These are phyloP conservation scores for Aspergillus fischeri DNA, from an alignment of 2,329 filamentous ascomycete species.

Conservation along the genomic window DNA sequence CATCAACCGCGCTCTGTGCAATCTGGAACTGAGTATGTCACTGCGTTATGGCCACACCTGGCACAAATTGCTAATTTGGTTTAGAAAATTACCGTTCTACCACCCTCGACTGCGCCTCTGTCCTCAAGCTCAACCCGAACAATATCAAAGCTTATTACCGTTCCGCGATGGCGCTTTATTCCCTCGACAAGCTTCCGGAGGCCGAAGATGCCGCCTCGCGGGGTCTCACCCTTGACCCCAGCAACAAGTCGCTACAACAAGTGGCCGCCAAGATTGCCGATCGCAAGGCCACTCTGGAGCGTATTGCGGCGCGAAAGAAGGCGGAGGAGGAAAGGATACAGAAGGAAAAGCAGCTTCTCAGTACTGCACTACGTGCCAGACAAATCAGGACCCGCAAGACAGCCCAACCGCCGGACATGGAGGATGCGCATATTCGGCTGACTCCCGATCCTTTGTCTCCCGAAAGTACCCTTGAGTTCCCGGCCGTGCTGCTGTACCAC, in stretches of 20 bases:
- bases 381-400: constrained; percentile 66
- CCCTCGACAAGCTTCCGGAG: constrained; percentile 72
- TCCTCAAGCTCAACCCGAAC: constrained; percentile 69
- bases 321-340: constrained; percentile 44
- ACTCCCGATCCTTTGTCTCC: constrained; percentile 70
- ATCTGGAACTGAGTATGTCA: constrained; percentile 69
- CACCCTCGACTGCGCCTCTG: constrained; percentile 76
- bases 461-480: constrained; percentile 68
- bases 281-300: constrained; percentile 54
- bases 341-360: constrained; percentile 59
- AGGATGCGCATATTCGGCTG: constrained; percentile 71
- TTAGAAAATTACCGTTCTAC: constrained; percentile 79
- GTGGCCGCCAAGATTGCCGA: constrained; percentile 62
- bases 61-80: constrained; percentile 4
- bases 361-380: constrained; percentile 63
- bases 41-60: not conserved
- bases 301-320: constrained; percentile 53
- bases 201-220: constrained; percentile 73
- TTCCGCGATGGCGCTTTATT: constrained; percentile 70
- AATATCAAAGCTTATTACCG: constrained; percentile 94
- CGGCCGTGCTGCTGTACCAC: constrained; percentile 81
- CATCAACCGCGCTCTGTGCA: constrained; percentile 84
- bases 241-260: constrained; percentile 62
- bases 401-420: constrained; percentile 73
- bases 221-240: constrained; percentile 67